Evolutionary conservation across 495 filamentous ascomycete species (phyloP), one percentile per base, ranked within the genome.

Genomic region (Hypoxylon crocopeplum): DNA sequence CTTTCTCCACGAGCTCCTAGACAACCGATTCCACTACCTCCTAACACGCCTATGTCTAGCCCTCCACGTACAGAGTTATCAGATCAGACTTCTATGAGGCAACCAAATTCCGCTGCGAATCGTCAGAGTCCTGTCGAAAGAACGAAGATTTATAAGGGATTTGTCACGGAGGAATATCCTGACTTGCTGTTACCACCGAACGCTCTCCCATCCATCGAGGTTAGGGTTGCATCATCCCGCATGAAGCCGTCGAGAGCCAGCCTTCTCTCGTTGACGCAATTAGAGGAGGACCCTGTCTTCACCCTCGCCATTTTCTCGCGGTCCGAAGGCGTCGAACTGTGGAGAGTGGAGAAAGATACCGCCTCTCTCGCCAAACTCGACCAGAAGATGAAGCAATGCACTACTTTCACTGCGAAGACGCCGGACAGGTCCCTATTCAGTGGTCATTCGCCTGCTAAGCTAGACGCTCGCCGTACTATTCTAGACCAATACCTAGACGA

Each of bases 291-390:
- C 66, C 91, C 93, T 1, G 95, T 98, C 0, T 96, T 97, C 62
- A 96, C 91, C 1, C 79, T 98, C 15, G 92, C 90, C 32, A 80
- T 98, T 21, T 88, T 90, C 63, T 87, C 88, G 11, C 84, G 91
- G 50, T 86, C 86, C 7, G 86, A 91, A 65, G 80, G 84, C n/a
- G 82, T 79, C 32, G 92, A 97, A 68, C 76, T 98, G 24, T 96
- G 95, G 91, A 84, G 94, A 32, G 86, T 97, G 7, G 94, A 98
- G 72, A 98, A 98, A 67, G 89, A 95, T 49, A 87, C 91, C 8
- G 72, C 83, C 24, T 88, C 95, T 47, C 75, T 98, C n/a, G 82
- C 87, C 8, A 83, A 88, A 56, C 79, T 98, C 20, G 93, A 98
- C 72, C 79, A 87, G 37, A 83, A 88, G 62, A 75, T 98, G 40